Evolutionary conservation across 305 asterid genomes (phyloP).

Genomic region (Ilex paraguariensis): DNA sequence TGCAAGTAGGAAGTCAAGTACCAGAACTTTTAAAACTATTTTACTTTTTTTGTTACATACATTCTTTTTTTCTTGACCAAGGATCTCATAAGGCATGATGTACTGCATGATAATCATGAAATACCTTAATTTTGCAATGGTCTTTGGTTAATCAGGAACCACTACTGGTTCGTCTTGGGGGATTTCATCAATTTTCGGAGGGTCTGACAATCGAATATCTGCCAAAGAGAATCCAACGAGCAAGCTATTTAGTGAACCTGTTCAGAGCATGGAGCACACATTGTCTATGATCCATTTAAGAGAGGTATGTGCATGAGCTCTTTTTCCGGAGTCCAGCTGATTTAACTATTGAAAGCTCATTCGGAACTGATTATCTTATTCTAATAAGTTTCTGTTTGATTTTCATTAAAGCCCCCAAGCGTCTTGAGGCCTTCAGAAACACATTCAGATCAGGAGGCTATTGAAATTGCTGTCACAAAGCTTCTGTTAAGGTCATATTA

Average conservation of each 20-base stretch:
- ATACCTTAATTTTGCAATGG: slow-evolving; percentile 14
- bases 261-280: slow-evolving; percentile 60
- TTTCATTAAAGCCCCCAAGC: slow-evolving; percentile 66
- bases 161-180: slow-evolving; percentile 82
- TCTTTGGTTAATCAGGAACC: slow-evolving; percentile 33
- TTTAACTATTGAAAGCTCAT: too few species aligned
- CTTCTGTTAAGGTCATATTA: slow-evolving; percentile 84
- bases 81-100: too few species aligned
- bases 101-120: neutral
- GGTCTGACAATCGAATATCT: slow-evolving; percentile 57
- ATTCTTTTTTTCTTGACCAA: too few species aligned
- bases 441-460: slow-evolving; percentile 71
- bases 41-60: too few species aligned
- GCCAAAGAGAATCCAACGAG: slow-evolving; percentile 52
- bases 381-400: slow-evolving; percentile 11
- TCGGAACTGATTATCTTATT: neutral
- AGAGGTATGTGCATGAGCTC: slow-evolving; percentile 49
- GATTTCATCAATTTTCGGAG: slow-evolving; percentile 89
- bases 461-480: slow-evolving; percentile 74
- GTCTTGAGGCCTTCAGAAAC: slow-evolving; percentile 93
- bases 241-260: slow-evolving; percentile 59
- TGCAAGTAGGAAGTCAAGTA: too few species aligned
- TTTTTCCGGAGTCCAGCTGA: neutral
- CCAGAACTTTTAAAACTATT: too few species aligned
- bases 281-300: slow-evolving; percentile 78